phyloP scores from a whole-genome alignment of 2,329 filamentous ascomycete genomes.

The Colletotrichum sp. region DNA sequence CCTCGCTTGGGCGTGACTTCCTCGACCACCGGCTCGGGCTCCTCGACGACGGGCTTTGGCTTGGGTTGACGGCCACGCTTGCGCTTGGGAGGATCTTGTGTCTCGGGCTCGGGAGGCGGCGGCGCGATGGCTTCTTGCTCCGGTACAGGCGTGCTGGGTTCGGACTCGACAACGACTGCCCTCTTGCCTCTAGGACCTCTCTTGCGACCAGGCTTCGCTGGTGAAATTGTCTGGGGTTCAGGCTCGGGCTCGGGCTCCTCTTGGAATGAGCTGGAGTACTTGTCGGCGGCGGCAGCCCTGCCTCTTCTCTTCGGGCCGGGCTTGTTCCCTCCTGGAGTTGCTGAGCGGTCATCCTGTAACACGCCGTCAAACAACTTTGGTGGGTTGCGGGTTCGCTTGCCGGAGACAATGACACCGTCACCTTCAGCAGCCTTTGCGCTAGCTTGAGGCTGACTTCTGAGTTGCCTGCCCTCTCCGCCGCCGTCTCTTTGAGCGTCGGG shows the following conservation, averaged over 20 bases:
- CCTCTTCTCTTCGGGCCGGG: constrained; percentile 32
- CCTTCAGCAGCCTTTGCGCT: constrained; percentile 65
- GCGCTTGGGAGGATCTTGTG: constrained; percentile 12
- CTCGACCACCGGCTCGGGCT: background rate
- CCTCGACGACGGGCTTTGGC: background rate
- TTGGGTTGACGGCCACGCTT: constrained; percentile 22
- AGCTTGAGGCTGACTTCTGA: constrained; percentile 62
- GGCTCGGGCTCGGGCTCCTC: constrained; percentile 5
- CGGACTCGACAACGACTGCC: constrained; percentile 7
- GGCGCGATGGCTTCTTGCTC: constrained; percentile 10
- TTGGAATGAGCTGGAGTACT: background rate
- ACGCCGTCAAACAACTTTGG: constrained; percentile 57
- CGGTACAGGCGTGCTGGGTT: constrained; percentile 13
- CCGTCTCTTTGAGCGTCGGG: constrained; percentile 62
- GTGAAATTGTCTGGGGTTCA: background rate
- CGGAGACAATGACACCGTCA: constrained; percentile 45
- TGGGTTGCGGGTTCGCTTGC: constrained; percentile 60
- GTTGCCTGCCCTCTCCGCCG: constrained; percentile 56
- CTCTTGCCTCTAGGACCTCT: constrained; percentile 14
- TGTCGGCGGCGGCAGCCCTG: constrained; percentile 22
- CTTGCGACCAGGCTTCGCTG: constrained; percentile 8
- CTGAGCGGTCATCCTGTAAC: constrained; percentile 53
- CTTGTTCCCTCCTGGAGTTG: constrained; percentile 45
- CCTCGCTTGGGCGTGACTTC: constrained; percentile 14
- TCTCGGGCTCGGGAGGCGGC: constrained; percentile 13